A percentile compares a stretch with the other conserved stretches of the same genome.
Evolutionary conservation across 352 stramenopile genomes (phyloP).

Genomic region (Thraustochytrium sp.): DNA sequence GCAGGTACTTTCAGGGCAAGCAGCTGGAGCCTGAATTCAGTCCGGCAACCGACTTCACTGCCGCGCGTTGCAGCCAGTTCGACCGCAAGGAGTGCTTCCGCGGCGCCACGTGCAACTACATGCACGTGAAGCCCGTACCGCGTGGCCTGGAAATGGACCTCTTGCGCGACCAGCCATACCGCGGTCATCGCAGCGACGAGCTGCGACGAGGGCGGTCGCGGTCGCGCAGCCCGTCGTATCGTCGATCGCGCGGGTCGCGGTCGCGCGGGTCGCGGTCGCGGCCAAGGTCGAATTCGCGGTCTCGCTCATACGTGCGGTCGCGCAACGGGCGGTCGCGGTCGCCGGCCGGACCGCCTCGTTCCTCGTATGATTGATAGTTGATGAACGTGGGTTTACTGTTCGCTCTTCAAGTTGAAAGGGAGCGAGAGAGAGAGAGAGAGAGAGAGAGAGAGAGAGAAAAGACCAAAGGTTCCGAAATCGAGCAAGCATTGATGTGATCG

Average conservation of each 20-base stretch:
- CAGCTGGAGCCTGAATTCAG: constrained; percentile 94
- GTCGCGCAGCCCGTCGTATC: neutral
- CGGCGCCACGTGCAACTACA: constrained; percentile 99
- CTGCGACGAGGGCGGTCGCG: neutral
- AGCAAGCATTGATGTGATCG: too few relatives aligned
- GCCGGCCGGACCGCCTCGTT: too few relatives aligned
- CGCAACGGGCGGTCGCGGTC: too few relatives aligned
- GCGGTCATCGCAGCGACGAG: neutral
- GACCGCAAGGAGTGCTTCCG: constrained; percentile 93
- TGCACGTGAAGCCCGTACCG: constrained; percentile 67
- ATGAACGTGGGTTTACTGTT: too few relatives aligned
- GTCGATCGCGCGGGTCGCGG: neutral
- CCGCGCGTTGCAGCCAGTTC: constrained; percentile 95
- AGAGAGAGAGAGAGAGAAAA: too few relatives aligned
- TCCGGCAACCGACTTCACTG: constrained; percentile 95
- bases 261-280: neutral
- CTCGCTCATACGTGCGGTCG: neutral
- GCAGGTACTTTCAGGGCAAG: constrained; percentile 92
- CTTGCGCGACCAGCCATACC: constrained; percentile 14
- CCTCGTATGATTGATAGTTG: too few relatives aligned
- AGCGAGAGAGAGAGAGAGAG: too few relatives aligned
- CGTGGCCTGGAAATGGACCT: neutral
- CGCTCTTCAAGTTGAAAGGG: neutral
- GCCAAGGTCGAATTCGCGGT: neutral
- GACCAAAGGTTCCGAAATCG: too few relatives aligned